phyloP scores from a whole-genome alignment of 352 stramenopile genomes.

The Hyaloperonospora arabidopsidis region DNA sequence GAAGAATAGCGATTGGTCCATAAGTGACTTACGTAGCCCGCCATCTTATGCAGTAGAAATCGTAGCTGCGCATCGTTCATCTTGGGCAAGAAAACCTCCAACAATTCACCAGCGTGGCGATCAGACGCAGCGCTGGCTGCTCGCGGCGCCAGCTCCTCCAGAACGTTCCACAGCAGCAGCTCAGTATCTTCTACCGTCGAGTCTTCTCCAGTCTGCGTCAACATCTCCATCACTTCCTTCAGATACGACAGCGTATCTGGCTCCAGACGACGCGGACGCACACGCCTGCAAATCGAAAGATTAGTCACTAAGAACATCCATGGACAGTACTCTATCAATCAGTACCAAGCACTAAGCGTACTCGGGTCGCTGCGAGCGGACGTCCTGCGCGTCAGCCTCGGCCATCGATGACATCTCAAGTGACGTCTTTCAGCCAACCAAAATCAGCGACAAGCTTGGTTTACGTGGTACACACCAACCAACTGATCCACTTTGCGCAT shows the following conservation, averaged over 20 bases:
- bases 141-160: slow-evolving; percentile 70
- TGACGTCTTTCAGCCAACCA: too few species aligned
- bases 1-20: slow-evolving; percentile 86
- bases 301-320: neutral
- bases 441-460: too few species aligned
- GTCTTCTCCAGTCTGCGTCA: slow-evolving; percentile 46
- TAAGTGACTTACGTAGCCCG: slow-evolving; percentile 69
- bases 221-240: slow-evolving; percentile 75
- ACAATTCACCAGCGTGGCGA: slow-evolving; percentile 57
- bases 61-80: slow-evolving; percentile 66
- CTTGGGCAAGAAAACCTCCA: slow-evolving; percentile 65
- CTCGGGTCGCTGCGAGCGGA: slow-evolving; percentile 23
- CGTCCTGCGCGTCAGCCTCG: slow-evolving; percentile 15
- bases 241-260: slow-evolving; percentile 74
- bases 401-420: slow-evolving; percentile 2
- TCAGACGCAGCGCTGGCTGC: slow-evolving; percentile 67
- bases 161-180: slow-evolving; percentile 71
- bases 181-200: slow-evolving; percentile 47
- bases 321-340: neutral
- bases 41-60: slow-evolving; percentile 75
- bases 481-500: too few species aligned
- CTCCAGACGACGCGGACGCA: slow-evolving; percentile 68
- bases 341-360: slow-evolving; percentile 10
- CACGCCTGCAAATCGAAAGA: slow-evolving; percentile 29
- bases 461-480: too few species aligned